Base-by-base conservation (phyloP, 805 yeast species). In the Candida bentonensis region DNA sequence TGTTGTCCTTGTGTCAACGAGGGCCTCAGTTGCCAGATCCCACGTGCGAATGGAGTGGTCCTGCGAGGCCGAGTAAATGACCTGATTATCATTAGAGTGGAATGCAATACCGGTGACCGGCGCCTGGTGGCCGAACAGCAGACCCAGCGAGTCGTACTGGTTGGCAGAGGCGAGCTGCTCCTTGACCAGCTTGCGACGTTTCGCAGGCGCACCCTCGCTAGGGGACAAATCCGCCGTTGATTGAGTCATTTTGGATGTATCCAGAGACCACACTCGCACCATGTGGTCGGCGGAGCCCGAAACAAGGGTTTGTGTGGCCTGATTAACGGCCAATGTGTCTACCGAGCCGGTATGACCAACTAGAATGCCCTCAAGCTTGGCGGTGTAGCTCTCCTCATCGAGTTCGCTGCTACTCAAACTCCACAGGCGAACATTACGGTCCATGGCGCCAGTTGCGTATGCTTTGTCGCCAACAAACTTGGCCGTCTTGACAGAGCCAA, bases 41-140 rank as follows among this genome's bases (percentile, higher is more conserved):
- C 97, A 92, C 0, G 98, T 92, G 57, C 83, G 82, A 51, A 92
- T 78, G 0, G 95, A 78, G 60, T 92, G 98, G 65, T 92, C 97
- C 61, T 87, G 96, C 3, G 96, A 82, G 1, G 84, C 95, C 0
- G 97, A 86, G 63, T 92, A 89, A 9, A 81, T 95, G 3, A 89
- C 95, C 0, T 94, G 74, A 40, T 70, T 50, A 61, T 89, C 97
- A 20, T 67, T 65, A 2, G 68, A 58, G 56, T 84, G 95, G 58
- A 87, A 85, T 13, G 76, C 69, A 21, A 85, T 82, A 30, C 74
- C 94, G 56, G 86, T 92, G 21, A 89, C 96, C 2, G 97, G 94
- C 28, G 79, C 86, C 15, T 74, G 60, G 60, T 89, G 97, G 22
- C 89, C 80, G 56, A 81, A 87, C 48, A 89, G 66, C 33, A 84